phyloP scores from a whole-genome alignment of 176 grass and related monocot genomes.

The Tillandsia leiboldiana region DNA sequence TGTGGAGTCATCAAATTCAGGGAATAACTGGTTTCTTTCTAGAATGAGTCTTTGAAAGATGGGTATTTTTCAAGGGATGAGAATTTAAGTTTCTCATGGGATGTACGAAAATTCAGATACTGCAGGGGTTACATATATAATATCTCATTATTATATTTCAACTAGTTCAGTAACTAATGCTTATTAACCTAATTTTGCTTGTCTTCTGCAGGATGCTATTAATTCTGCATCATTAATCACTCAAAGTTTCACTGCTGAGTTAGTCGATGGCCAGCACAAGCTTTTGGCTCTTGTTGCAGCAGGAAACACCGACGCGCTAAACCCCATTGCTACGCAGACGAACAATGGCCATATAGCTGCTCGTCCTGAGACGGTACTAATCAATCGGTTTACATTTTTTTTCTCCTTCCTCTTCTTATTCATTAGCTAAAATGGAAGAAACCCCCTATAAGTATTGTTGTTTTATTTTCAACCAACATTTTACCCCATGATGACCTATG shows the following conservation, averaged over 20 bases:
- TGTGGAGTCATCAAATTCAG: too few relatives aligned
- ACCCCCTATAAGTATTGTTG: too few relatives aligned
- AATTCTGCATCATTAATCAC: conserved; percentile 66
- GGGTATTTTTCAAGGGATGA: too few relatives aligned
- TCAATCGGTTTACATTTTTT: background rate
- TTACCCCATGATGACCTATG: too few relatives aligned
- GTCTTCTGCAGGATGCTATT: conserved; percentile 57
- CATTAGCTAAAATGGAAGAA: too few relatives aligned
- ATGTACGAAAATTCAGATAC: too few relatives aligned
- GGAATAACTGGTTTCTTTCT: too few relatives aligned
- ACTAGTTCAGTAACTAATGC: background rate
- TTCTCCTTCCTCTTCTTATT: background rate
- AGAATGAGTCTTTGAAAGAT: too few relatives aligned
- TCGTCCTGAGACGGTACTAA: conserved; percentile 43
- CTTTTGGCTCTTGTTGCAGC: conserved; percentile 66
- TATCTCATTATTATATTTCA: background rate
- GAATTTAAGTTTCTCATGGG: too few relatives aligned
- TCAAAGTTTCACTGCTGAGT: conserved; percentile 56
- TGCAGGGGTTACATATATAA: background rate
- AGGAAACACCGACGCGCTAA: conserved; percentile 35
- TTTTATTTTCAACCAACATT: too few relatives aligned
- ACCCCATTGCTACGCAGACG: conserved; percentile 37
- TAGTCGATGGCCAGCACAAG: conserved; percentile 76
- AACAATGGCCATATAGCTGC: conserved; percentile 35
- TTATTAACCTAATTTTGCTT: background rate